Conservation (phyloP, 2,329 filamentous ascomycete species). For the Ascochyta viciae-villosae region DNA sequence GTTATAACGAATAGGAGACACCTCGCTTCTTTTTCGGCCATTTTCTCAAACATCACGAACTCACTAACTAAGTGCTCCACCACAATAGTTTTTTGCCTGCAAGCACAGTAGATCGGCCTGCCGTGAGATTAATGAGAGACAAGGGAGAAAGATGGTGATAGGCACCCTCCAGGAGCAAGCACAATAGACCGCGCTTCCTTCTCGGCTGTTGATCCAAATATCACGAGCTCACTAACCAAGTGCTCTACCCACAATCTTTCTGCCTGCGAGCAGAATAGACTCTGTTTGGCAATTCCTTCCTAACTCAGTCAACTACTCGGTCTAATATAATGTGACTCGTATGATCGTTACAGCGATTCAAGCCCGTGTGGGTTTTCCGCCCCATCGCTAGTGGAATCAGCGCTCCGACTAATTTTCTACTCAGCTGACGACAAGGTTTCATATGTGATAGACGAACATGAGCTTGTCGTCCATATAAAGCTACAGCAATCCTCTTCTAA, state of each 20-base stretch:
- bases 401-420: conserved; percentile 1
- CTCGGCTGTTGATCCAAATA: conserved; percentile 4
- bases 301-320: conserved; percentile 2
- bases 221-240: conserved; percentile 8
- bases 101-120: background rate
- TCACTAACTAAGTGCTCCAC: too few species aligned
- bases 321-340: conserved; percentile 6
- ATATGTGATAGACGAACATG: conserved; percentile 5
- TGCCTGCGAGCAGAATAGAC: background rate
- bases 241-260: conserved; percentile 5
- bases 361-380: conserved; percentile 1
- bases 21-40: conserved; percentile 2
- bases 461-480: conserved; percentile 6
- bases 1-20: conserved; percentile 8
- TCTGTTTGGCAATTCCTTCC: conserved; percentile 7
- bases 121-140: background rate
- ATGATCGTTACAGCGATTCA: conserved; percentile 5
- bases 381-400: conserved; percentile 3
- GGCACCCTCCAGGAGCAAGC: background rate
- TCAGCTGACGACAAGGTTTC: conserved; percentile 6
- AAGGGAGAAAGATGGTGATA: background rate
- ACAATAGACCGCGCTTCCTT: background rate
- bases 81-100: too few species aligned
- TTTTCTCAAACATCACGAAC: too few species aligned
- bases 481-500: background rate